A percentile compares a stretch with the other conserved stretches of the same genome.
Evolutionary conservation across 306 rosid species (phyloP).

Genomic region (Begonia masoniana): DNA sequence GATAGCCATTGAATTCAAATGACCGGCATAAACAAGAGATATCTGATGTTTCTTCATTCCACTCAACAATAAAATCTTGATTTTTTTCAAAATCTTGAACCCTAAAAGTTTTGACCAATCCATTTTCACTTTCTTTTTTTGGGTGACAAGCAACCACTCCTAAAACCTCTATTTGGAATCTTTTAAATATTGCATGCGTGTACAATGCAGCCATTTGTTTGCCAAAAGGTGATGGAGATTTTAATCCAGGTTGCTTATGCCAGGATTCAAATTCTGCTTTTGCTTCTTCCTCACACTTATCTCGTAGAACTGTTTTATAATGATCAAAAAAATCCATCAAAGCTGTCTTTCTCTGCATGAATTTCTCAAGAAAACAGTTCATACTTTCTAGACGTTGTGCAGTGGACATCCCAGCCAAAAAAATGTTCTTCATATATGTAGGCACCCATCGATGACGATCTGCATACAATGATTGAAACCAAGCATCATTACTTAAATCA

Average conservation of each 20-base stretch:
- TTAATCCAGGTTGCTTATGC: slow-evolving; percentile 61
- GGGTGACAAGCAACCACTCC: slow-evolving; percentile 97
- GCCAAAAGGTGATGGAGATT: slow-evolving; percentile 92
- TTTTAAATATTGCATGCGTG: slow-evolving; percentile 79
- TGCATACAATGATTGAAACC: slow-evolving; percentile 59
- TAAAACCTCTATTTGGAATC: slow-evolving; percentile 84
- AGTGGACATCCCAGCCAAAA: slow-evolving; percentile 85
- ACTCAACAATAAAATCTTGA: slow-evolving; percentile 51
- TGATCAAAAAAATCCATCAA: slow-evolving; percentile 37
- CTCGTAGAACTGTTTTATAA: slow-evolving; percentile 76
- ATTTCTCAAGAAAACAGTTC: slow-evolving; percentile 82
- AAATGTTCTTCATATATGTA: slow-evolving; percentile 57
- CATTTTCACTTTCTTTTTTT: slow-evolving; percentile 66
- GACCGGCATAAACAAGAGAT: slow-evolving; percentile 30
- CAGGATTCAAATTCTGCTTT: slow-evolving; percentile 92
- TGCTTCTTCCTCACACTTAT: slow-evolving; percentile 97
- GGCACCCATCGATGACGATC: slow-evolving; percentile 84
- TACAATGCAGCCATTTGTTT: slow-evolving; percentile 73
- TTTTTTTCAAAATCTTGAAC: slow-evolving; percentile 79
- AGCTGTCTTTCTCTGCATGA: slow-evolving; percentile 31
- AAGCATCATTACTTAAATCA: slow-evolving; percentile 58
- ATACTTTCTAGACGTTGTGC: slow-evolving; percentile 83
- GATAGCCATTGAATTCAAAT: slow-evolving; percentile 33
- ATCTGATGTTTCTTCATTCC: slow-evolving; percentile 31
- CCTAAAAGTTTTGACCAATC: slow-evolving; percentile 27